phyloP scores from a whole-genome alignment of 805 yeast genomes.

The Phaffomyces thermotolerans region DNA sequence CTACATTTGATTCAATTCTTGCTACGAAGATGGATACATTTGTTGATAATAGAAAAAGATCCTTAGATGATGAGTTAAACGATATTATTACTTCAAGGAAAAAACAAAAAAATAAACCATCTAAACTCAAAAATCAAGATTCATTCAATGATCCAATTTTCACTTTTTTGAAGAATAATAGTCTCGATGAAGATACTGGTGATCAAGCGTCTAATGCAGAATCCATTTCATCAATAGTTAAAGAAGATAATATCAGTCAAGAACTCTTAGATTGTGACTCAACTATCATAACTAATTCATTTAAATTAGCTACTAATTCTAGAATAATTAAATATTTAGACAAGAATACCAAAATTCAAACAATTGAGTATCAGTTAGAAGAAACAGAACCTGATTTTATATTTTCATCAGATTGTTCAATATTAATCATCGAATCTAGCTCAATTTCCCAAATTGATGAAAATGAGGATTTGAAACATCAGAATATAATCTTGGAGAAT shows the following conservation, averaged over 20 bases:
- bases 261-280: background rate
- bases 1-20: background rate
- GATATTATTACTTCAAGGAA: constrained; percentile 9
- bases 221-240: background rate
- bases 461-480: constrained; percentile 5
- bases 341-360: background rate
- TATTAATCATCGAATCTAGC: constrained; percentile 8
- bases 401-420: constrained; percentile 8
- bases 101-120: background rate
- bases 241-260: background rate
- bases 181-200: background rate
- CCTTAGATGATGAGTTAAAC: constrained; percentile 16
- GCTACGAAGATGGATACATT: constrained; percentile 6
- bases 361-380: constrained; percentile 14
- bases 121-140: too few relatives aligned
- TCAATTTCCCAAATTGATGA: constrained; percentile 10
- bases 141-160: background rate
- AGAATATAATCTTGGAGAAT: constrained; percentile 3
- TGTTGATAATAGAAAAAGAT: constrained; percentile 5
- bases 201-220: too few relatives aligned
- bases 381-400: constrained; percentile 14
- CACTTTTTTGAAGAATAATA: background rate
- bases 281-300: constrained; percentile 3
- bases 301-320: constrained; percentile 2
- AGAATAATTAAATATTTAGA: constrained; percentile 1